Evolutionary conservation across 2,329 filamentous ascomycete genomes (phyloP).

Genomic region (Domatiomyces catenatus): DNA sequence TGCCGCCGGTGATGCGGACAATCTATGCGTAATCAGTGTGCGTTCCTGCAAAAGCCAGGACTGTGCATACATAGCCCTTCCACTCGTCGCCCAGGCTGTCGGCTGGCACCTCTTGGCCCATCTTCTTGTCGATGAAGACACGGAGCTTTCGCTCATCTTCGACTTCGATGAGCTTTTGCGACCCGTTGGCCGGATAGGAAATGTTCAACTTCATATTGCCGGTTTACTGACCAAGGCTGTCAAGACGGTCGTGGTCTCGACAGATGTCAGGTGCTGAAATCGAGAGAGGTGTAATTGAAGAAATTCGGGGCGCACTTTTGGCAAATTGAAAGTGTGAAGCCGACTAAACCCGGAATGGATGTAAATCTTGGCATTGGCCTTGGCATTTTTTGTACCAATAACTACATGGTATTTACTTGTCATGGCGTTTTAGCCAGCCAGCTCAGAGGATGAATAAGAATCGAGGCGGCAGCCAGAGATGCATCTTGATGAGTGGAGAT

Average conservation of each 20-base stretch:
- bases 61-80: slow-evolving; percentile 92
- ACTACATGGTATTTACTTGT: too few relatives aligned
- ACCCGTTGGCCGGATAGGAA: slow-evolving; percentile 96
- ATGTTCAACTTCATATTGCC: slow-evolving; percentile 57
- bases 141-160: slow-evolving; percentile 99
- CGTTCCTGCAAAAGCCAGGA: neutral
- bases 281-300: slow-evolving; percentile 2
- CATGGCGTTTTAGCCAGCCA: too few relatives aligned
- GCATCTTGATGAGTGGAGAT: too few relatives aligned
- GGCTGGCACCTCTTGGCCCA: slow-evolving; percentile 59
- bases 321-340: neutral
- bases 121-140: slow-evolving; percentile 96
- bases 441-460: too few relatives aligned
- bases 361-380: neutral
- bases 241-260: slow-evolving; percentile 25
- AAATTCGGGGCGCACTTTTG: neutral
- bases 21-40: slow-evolving; percentile 8
- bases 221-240: slow-evolving; percentile 21
- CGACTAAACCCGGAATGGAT: neutral
- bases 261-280: slow-evolving; percentile 25
- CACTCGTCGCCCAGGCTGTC: slow-evolving; percentile 97
- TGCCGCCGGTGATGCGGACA: slow-evolving; percentile 75
- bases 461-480: too few relatives aligned
- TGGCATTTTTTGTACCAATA: neutral
- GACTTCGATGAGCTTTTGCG: slow-evolving; percentile 97